A percentile compares a stretch with the other conserved stretches of the same genome.
Conservation (phyloP, 2,329 filamentous ascomycete genomes). For the Pseudogymnoascus sp. region DNA sequence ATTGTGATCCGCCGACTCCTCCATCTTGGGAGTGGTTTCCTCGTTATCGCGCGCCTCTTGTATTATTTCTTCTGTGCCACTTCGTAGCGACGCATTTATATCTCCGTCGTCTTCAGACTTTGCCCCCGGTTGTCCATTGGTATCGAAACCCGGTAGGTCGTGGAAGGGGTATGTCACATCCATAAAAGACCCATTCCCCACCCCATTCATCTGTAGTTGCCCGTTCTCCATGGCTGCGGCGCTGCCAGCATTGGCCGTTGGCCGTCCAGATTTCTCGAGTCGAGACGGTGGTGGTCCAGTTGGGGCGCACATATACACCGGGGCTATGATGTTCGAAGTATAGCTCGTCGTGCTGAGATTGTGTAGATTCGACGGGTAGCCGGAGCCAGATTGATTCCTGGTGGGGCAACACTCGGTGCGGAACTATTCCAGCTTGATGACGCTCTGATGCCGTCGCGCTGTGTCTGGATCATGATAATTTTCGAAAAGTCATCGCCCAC, state of each 20-base stretch:
- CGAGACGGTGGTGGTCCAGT: not conserved
- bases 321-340: not conserved
- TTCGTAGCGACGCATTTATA: not conserved
- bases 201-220: not conserved
- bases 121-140: not conserved
- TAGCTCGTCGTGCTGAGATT: not conserved
- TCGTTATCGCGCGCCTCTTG: not conserved
- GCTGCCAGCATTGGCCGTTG: not conserved
- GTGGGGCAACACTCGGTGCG: not conserved
- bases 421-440: conserved; percentile 1
- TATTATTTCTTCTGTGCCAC: not conserved
- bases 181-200: not conserved
- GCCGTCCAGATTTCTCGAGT: not conserved
- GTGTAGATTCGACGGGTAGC: not conserved
- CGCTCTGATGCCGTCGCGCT: conserved; percentile 4
- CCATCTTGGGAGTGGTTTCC: not conserved
- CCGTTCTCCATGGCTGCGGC: not conserved
- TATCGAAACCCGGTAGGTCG: not conserved
- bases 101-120: not conserved
- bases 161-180: not conserved
- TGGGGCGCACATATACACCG: not conserved
- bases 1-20: conserved; percentile 12
- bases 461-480: not conserved
- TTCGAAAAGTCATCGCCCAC: not conserved
- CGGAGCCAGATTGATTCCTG: not conserved